Percentiles rank a stretch among this genome's conserved stretches.
These are phyloP conservation scores for Pythium phragmiticola DNA, from an alignment of 352 stramenopile genomes.

Conservation along the genomic window DNA sequence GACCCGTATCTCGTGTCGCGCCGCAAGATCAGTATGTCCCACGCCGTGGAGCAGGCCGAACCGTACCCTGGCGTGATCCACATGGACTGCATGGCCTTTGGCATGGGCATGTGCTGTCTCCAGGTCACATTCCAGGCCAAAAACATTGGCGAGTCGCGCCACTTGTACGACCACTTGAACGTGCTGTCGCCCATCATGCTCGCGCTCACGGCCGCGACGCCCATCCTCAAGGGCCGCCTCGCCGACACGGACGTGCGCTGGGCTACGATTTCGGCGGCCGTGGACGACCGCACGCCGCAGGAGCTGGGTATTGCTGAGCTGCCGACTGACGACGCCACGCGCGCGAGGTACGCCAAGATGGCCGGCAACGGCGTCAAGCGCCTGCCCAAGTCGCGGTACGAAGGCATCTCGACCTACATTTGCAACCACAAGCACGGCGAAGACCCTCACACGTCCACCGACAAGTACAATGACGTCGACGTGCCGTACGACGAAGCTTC, in stretches of 20 bases:
- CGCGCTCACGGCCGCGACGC: conserved; percentile 97
- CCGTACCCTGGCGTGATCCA: conserved; percentile 92
- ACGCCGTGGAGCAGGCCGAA: conserved; percentile 71
- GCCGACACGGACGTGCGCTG: conserved; percentile 93
- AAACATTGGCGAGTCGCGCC: conserved; percentile 97
- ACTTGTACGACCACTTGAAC: conserved; percentile 99
- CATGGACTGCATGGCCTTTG: conserved; percentile 99
- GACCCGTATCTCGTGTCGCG: conserved; percentile 56
- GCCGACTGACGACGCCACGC: conserved; percentile 45
- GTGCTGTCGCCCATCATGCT: conserved; percentile 99
- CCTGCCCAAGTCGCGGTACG: conserved; percentile 95
- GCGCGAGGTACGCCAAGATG: conserved; percentile 87
- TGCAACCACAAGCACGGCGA: conserved; percentile 88
- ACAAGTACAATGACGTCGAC: conserved; percentile 94
- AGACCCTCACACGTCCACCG: conserved; percentile 69
- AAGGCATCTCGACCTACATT: conserved; percentile 90
- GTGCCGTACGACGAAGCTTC: conserved; percentile 94
- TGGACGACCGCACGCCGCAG: conserved; percentile 94
- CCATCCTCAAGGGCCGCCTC: conserved; percentile 94
- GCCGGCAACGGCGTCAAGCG: conserved; percentile 91
- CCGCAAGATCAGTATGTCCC: conserved; percentile 63
- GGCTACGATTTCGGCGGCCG: conserved; percentile 96
- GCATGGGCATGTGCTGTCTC: conserved; percentile 99
- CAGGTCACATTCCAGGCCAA: conserved; percentile 98
- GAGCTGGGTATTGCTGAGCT: conserved; percentile 52